These are phyloP conservation scores for Syzygium malaccense DNA, from an alignment of 441 rosid genomes.

Conservation along the genomic window DNA sequence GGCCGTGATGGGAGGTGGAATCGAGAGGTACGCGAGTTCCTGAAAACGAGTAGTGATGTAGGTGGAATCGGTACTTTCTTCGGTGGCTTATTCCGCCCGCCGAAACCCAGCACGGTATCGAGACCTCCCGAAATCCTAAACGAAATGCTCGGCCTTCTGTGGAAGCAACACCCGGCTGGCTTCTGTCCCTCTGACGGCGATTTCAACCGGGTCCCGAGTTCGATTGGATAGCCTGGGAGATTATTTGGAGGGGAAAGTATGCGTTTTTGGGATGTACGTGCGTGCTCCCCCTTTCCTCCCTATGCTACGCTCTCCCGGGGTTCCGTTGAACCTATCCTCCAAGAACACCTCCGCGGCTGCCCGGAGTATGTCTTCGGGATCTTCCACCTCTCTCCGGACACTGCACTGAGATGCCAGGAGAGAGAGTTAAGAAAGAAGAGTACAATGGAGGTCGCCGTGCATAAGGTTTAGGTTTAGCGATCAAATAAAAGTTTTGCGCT, in stretches of 20 bases:
- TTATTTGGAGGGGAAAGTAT: too few relatives aligned
- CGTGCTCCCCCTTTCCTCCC: too few relatives aligned
- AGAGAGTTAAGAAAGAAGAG: not conserved
- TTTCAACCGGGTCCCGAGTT: not conserved
- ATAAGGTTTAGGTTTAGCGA: not conserved
- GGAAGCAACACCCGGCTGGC: fast-evolving
- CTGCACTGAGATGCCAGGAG: too few relatives aligned
- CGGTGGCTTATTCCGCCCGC: fast-evolving
- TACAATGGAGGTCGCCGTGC: fast-evolving
- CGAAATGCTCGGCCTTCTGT: fast-evolving
- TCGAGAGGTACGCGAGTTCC: fast-evolving
- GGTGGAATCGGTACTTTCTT: fast-evolving
- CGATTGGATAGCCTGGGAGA: not conserved
- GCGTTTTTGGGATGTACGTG: too few relatives aligned
- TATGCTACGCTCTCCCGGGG: too few relatives aligned
- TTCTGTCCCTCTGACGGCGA: fast-evolving
- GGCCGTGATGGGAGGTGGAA: not conserved
- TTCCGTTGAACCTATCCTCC: too few relatives aligned
- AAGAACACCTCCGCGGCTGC: too few relatives aligned
- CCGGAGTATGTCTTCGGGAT: too few relatives aligned
- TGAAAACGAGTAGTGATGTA: not conserved
- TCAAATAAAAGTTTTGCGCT: not conserved
- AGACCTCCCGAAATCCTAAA: not conserved
- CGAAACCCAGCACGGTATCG: fast-evolving
- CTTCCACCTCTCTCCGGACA: too few relatives aligned